phyloP scores from a whole-genome alignment of 2,329 filamentous ascomycete species.

The Hypomyces perniciosus region DNA sequence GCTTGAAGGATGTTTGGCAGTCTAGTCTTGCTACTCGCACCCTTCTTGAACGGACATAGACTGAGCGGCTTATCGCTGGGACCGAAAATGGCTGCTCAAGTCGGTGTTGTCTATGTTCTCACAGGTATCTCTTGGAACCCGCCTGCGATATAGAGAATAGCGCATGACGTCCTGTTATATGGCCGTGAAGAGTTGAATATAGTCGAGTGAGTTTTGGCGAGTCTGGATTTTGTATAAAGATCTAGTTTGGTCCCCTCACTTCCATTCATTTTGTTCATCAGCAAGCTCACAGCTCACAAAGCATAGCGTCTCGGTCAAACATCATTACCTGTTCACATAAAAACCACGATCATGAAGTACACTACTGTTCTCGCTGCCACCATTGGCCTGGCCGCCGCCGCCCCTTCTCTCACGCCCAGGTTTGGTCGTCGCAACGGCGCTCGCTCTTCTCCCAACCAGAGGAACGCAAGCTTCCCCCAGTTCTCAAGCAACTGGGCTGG shows the following conservation, averaged over 20 bases:
- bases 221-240: not conserved
- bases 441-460: conserved; percentile 15
- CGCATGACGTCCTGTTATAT: not conserved
- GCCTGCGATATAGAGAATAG: conserved; percentile 1
- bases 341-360: conserved; percentile 13
- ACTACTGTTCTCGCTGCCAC: conserved; percentile 13
- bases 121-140: not conserved
- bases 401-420: not conserved
- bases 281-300: not conserved
- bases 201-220: not conserved
- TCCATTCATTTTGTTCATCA: not conserved
- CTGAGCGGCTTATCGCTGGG: too few relatives aligned
- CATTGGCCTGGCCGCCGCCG: conserved; percentile 15
- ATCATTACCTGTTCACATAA: not conserved
- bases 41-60: too few relatives aligned
- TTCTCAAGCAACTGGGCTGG: conserved; percentile 27
- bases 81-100: too few relatives aligned
- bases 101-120: too few relatives aligned
- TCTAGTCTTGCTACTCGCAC: too few relatives aligned
- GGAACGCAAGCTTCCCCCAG: conserved; percentile 14
- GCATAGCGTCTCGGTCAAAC: not conserved
- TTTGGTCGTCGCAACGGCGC: conserved; percentile 2
- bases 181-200: not conserved
- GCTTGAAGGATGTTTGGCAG: too few relatives aligned
- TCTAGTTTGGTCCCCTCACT: not conserved